These are phyloP conservation scores for Isabelozyma pseudorhagii DNA, from an alignment of 805 yeast genomes.

Conservation along the genomic window DNA sequence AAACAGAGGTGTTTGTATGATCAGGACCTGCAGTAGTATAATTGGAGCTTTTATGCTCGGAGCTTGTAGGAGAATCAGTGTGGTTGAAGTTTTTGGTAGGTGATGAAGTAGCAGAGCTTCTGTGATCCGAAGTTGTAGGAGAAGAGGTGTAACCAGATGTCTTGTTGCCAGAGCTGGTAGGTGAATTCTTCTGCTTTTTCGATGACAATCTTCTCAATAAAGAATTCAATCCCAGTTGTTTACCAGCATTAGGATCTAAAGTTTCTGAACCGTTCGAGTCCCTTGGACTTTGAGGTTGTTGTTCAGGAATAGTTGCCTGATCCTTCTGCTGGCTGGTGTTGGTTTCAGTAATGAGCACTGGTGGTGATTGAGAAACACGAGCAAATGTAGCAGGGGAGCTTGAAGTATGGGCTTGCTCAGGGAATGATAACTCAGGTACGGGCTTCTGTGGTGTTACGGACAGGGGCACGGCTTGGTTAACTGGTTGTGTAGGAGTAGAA, in stretches of 20 bases:
- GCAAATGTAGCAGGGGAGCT: slow-evolving; percentile 11
- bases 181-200: slow-evolving; percentile 20
- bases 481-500: slow-evolving; percentile 1
- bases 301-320: slow-evolving; percentile 17
- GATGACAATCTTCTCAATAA: slow-evolving; percentile 34
- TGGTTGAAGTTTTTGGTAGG: not conserved
- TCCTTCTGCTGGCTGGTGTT: not conserved
- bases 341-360: slow-evolving; percentile 4
- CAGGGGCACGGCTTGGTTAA: not conserved
- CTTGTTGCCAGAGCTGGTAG: slow-evolving; percentile 3
- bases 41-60: slow-evolving; percentile 1
- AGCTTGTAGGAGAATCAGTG: slow-evolving; percentile 2
- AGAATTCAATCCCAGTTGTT: slow-evolving; percentile 29
- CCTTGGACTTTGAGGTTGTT: slow-evolving; percentile 25
- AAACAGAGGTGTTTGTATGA: not conserved
- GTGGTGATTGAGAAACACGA: slow-evolving; percentile 11
- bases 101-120: not conserved
- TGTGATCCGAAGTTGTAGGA: slow-evolving; percentile 2
- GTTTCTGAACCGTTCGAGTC: slow-evolving; percentile 18
- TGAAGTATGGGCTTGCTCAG: slow-evolving; percentile 41
- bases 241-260: slow-evolving; percentile 31
- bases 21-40: slow-evolving; percentile 6
- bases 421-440: slow-evolving; percentile 22
- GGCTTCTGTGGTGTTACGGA: slow-evolving; percentile 5
- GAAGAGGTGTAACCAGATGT: not conserved